phyloP scores from a whole-genome alignment of 768 basidiomycete species.

The Cystofilobasidium bisporidii region DNA sequence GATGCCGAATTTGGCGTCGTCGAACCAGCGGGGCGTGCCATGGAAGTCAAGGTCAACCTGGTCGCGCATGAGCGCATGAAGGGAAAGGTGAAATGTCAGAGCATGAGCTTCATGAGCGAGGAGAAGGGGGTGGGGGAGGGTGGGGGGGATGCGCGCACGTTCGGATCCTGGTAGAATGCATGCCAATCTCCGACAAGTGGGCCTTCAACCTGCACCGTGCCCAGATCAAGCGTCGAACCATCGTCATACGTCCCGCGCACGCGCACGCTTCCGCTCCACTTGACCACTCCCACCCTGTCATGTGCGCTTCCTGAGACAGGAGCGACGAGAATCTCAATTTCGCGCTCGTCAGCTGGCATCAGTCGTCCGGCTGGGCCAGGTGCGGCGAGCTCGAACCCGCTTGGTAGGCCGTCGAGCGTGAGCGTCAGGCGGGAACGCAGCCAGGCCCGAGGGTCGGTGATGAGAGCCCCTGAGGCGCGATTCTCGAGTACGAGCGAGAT shows the following conservation, averaged over 20 bases:
- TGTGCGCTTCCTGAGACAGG: neutral
- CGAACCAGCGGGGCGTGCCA: conserved; percentile 54
- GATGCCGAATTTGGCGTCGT: conserved; percentile 43
- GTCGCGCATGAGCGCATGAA: too few relatives aligned
- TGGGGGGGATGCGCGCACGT: conserved; percentile 30
- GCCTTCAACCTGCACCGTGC: conserved; percentile 32
- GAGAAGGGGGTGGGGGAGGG: too few relatives aligned
- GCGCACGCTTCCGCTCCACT: neutral
- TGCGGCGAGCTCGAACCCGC: neutral
- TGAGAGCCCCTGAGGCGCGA: neutral
- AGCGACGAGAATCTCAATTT: conserved; percentile 43
- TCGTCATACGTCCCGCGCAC: conserved; percentile 35
- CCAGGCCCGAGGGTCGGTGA: neutral
- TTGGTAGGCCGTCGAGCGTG: neutral
- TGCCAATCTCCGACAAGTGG: conserved; percentile 39
- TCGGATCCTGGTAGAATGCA: conserved; percentile 40
- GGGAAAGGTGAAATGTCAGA: too few relatives aligned
- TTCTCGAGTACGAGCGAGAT: neutral
- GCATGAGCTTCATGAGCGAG: too few relatives aligned
- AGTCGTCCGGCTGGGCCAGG: conserved; percentile 38
- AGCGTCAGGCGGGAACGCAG: neutral
- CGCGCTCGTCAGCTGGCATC: conserved; percentile 48
- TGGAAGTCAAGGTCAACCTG: conserved; percentile 38
- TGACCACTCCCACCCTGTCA: too few relatives aligned
- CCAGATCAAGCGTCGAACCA: conserved; percentile 33